Evolutionary conservation across 805 yeast genomes (phyloP).

Genomic region (Yarrowia sp.): DNA sequence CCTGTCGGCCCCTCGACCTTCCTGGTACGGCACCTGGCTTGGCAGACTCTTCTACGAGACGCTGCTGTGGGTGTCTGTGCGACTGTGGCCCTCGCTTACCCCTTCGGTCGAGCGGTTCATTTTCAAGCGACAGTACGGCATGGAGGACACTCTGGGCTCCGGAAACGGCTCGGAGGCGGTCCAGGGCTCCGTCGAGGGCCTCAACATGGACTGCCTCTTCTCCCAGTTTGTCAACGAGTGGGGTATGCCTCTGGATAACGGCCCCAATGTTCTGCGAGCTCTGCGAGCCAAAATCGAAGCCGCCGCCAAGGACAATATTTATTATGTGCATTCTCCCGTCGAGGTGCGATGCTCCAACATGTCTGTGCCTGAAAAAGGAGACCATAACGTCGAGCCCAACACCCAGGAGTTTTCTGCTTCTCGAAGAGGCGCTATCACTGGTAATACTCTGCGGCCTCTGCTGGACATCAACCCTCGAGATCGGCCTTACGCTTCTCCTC

Average conservation of each 20-base stretch:
- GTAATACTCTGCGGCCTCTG: slow-evolving; percentile 81
- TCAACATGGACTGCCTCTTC: slow-evolving; percentile 94
- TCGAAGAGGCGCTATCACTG: slow-evolving; percentile 74
- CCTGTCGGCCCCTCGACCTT: slow-evolving; percentile 65
- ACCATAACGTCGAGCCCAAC: slow-evolving; percentile 38
- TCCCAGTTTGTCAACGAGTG: slow-evolving; percentile 95
- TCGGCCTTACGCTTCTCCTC: slow-evolving; percentile 56
- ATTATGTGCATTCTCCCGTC: slow-evolving; percentile 91
- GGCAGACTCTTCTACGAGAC: slow-evolving; percentile 84
- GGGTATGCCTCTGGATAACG: slow-evolving; percentile 88
- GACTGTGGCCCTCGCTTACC: slow-evolving; percentile 74
- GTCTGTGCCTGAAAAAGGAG: slow-evolving; percentile 45
- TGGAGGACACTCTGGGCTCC: slow-evolving; percentile 62
- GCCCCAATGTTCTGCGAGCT: slow-evolving; percentile 68
- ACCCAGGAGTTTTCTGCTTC: slow-evolving; percentile 36
- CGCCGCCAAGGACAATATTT: slow-evolving; percentile 67
- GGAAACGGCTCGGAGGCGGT: slow-evolving; percentile 70
- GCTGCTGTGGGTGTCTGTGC: slow-evolving; percentile 79
- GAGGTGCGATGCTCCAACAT: slow-evolving; percentile 94
- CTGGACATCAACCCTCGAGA: slow-evolving; percentile 77
- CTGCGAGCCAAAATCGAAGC: slow-evolving; percentile 59
- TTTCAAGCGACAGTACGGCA: slow-evolving; percentile 83
- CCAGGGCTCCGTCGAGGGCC: slow-evolving; percentile 81
- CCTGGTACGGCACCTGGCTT: slow-evolving; percentile 84
- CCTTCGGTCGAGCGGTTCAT: slow-evolving; percentile 86